phyloP scores from a whole-genome alignment of 495 filamentous ascomycete genomes.

The Neurospora africana region DNA sequence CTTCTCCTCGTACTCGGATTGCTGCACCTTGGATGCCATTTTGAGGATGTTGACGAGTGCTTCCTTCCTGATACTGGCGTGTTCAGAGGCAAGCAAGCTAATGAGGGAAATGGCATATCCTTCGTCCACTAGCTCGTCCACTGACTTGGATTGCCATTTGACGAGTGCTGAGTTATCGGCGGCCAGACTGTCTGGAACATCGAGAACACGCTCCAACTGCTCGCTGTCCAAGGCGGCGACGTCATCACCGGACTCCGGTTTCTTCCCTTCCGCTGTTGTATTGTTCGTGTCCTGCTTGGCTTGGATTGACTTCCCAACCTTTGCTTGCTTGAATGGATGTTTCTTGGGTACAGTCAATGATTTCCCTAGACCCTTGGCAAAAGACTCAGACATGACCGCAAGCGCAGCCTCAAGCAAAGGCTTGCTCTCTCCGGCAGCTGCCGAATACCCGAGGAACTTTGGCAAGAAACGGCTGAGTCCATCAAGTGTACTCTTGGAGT shows the following conservation, averaged over 20 bases:
- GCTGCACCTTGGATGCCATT: slow-evolving; percentile 54
- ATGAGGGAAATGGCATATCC: slow-evolving; percentile 57
- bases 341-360: neutral
- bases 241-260: neutral
- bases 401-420: slow-evolving; percentile 27
- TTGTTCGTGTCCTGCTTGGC: neutral
- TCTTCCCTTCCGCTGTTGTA: neutral
- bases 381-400: slow-evolving; percentile 17
- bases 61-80: slow-evolving; percentile 63
- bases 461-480: slow-evolving; percentile 46
- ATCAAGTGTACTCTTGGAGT: slow-evolving; percentile 22
- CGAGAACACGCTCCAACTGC: slow-evolving; percentile 23
- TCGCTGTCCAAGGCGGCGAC: slow-evolving; percentile 2
- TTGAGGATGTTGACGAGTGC: slow-evolving; percentile 57
- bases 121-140: slow-evolving; percentile 64
- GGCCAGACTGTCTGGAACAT: slow-evolving; percentile 22
- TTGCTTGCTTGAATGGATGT: neutral
- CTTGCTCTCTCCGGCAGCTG: slow-evolving; percentile 28
- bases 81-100: slow-evolving; percentile 62
- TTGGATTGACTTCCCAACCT: slow-evolving; percentile 4
- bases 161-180: slow-evolving; percentile 49
- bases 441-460: slow-evolving; percentile 38
- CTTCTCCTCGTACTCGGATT: slow-evolving; percentile 64
- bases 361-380: slow-evolving; percentile 1
- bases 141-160: slow-evolving; percentile 63